Conservation (phyloP, 805 yeast genomes). For the Schwanniomyces yamadae region DNA sequence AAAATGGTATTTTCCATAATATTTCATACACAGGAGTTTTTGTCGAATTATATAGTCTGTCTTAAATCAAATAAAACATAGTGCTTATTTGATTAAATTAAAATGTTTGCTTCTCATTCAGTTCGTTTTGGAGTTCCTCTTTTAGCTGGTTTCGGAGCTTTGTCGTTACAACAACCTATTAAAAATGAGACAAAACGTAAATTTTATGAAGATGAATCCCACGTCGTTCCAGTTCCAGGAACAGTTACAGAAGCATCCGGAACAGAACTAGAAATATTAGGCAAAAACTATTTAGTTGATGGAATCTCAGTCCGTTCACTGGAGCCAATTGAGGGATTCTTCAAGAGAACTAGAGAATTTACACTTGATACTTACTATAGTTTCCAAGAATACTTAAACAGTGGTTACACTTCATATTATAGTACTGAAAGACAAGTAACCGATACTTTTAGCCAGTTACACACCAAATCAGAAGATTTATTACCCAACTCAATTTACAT, state of each 20-base stretch:
- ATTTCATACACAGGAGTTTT: no score
- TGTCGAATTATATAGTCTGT: no score
- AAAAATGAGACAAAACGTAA: conserved; percentile 29
- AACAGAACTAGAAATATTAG: conserved; percentile 42
- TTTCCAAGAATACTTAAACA: conserved; percentile 38
- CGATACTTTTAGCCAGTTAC: conserved; percentile 60
- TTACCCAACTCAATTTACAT: conserved; percentile 72
- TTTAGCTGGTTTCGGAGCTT: neutral
- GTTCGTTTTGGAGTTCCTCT: conserved; percentile 5
- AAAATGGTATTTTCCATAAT: no score
- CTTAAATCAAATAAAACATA: no score
- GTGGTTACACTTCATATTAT: conserved; percentile 50
- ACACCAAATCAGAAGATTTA: conserved; percentile 62
- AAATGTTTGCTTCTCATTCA: conserved; percentile 7
- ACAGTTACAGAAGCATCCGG: conserved; percentile 45
- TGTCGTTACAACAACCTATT: conserved; percentile 3
- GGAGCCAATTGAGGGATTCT: conserved; percentile 44
- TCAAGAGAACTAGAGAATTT: conserved; percentile 49
- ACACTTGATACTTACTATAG: conserved; percentile 30
- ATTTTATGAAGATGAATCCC: conserved; percentile 52
- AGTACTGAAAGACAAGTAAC: conserved; percentile 63
- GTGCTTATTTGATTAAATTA: no score
- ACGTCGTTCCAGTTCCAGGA: conserved; percentile 50
- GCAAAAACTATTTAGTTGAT: conserved; percentile 48
- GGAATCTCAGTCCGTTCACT: conserved; percentile 60